Base-by-base conservation (phyloP, 176 grass and related monocot genomes). In the Carex pumila region DNA sequence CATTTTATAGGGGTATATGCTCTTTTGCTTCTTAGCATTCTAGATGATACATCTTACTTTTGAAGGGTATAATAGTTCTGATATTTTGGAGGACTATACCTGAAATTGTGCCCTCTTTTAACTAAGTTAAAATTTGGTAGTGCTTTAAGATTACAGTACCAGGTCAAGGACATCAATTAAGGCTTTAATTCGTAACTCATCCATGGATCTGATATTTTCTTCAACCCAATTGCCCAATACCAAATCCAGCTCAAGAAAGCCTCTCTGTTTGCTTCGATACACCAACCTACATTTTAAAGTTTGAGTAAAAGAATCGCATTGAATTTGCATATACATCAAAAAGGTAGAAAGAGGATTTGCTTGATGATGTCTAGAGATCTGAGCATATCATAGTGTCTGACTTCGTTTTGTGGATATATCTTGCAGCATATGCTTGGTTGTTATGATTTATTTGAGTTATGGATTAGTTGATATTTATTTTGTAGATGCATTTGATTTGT, bases 181-280 rank as follows among this genome's bases (percentile, higher is more conserved):
- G 12, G 93, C 88, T 73, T 86, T 85, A 84, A 98, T 95, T 75
- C 85, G 90, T 41, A 86, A 61, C 80, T 98, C 89, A 58, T 95
- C 92, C 91, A 98, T 84, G 87, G 66, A 72, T 72, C 79, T 86
- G 25, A 95, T 87, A 52, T 98, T 88, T 87, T 93, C 91, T 87
- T 95, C 93, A 1, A 98, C 96, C 93, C 96, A 98, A 70, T 34
- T 92, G 60, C 96, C 96, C 47, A 95, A 81, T 34, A 95, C 88
- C 80, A 95, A 88, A 86, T 98, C 96, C 66, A 98, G 83, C 85
- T 98, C 96, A 85, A 98, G 81, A 74, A 98, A 98, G 0, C 96
- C 96, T 19, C 96, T 87, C 88, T 95, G 91, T 69, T 91, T 98
- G 92, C 92, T 98, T 88, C 91, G 85, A 86, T 95, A 98, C 83